These are phyloP conservation scores for Jacaranda mimosifolia DNA, from an alignment of 257 asterid genomes.

Conservation along the genomic window DNA sequence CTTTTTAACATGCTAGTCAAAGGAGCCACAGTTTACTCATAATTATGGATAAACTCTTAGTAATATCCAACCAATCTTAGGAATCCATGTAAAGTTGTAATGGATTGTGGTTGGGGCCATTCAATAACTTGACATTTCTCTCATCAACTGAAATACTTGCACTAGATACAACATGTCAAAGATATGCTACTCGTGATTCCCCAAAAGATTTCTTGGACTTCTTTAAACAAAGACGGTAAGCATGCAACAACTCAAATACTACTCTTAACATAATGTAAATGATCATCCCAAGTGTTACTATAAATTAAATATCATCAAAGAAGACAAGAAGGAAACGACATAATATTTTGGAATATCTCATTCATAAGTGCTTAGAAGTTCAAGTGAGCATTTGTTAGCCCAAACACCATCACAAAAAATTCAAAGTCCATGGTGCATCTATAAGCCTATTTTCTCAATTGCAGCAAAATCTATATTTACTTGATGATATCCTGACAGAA, in stretches of 20 bases:
- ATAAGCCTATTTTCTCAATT: background rate
- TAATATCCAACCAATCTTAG: too few species aligned
- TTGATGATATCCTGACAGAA: background rate
- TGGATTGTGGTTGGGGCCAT: too few species aligned
- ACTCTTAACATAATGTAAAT: background rate
- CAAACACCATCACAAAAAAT: background rate
- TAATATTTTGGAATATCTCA: background rate
- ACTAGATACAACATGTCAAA: too few species aligned
- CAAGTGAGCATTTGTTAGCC: background rate
- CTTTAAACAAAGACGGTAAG: too few species aligned
- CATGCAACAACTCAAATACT: too few species aligned
- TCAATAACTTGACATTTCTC: too few species aligned
- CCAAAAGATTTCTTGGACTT: too few species aligned
- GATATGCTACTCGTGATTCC: too few species aligned
- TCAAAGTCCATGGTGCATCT: background rate
- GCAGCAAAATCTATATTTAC: background rate
- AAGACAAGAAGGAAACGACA: background rate
- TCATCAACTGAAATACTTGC: too few species aligned
- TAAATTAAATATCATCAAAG: background rate
- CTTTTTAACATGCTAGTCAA: too few species aligned
- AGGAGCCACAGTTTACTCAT: too few species aligned
- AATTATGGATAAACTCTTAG: background rate
- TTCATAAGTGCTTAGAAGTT: background rate
- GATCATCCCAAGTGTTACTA: background rate
- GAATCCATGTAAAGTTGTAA: too few species aligned